These are phyloP conservation scores for Lactarius tabidus DNA, from an alignment of 768 basidiomycete species.

Conservation along the genomic window DNA sequence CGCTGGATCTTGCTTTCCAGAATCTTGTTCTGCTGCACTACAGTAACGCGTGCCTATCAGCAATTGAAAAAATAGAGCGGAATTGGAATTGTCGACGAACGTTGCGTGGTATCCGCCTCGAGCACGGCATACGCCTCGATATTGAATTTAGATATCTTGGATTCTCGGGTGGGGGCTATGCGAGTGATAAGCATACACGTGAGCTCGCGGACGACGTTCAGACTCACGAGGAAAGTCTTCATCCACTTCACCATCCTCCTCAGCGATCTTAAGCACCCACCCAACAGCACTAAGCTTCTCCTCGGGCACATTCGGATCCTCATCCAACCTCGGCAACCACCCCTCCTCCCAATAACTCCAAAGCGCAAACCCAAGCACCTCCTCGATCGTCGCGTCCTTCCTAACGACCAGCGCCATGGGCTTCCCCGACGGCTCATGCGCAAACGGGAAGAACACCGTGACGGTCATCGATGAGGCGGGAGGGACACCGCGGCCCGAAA, in stretches of 20 bases:
- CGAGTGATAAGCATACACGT: neutral
- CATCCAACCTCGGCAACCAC: constrained; percentile 73
- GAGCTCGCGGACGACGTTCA: neutral
- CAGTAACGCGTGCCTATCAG: neutral
- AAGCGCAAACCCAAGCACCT: constrained; percentile 89
- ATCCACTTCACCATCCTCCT: constrained; percentile 97
- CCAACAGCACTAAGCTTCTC: constrained; percentile 74
- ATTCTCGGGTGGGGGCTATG: constrained; percentile 82
- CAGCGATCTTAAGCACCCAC: constrained; percentile 91
- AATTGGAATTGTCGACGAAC: constrained; percentile 44
- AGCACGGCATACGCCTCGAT: constrained; percentile 87
- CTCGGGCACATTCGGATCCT: constrained; percentile 53
- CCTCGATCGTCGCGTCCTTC: constrained; percentile 88
- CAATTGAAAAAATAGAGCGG: neutral
- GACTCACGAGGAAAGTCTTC: constrained; percentile 94
- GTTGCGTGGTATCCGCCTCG: constrained; percentile 66
- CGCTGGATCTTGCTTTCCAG: constrained; percentile 80
- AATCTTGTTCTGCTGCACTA: constrained; percentile 73
- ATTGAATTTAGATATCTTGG: constrained; percentile 83
- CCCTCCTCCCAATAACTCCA: constrained; percentile 93
- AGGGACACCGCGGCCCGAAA: constrained; percentile 65
- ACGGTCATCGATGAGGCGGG: constrained; percentile 60
- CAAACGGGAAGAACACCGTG: constrained; percentile 83
- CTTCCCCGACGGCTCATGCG: constrained; percentile 53
- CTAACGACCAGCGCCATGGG: constrained; percentile 72